Evolutionary conservation across 140 eudicot species (phyloP).

Genomic region (Anethum foeniculum): DNA sequence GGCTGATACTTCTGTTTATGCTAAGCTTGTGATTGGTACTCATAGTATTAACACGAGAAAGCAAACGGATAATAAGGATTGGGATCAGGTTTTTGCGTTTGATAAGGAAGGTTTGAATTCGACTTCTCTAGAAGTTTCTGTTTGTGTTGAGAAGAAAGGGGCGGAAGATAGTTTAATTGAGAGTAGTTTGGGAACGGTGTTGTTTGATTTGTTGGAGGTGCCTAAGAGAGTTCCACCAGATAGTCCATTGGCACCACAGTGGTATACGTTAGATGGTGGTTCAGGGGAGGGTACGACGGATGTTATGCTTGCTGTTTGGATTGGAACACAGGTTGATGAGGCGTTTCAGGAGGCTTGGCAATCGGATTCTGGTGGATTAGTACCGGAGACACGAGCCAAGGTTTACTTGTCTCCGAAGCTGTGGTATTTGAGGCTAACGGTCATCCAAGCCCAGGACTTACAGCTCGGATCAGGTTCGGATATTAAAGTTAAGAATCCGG

Average conservation of each 20-base stretch:
- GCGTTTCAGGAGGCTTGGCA: constrained; percentile 99
- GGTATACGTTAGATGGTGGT: constrained; percentile 69
- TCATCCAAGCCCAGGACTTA: constrained; percentile 90
- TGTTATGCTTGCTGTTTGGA: constrained; percentile 84
- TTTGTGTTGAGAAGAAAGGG: constrained; percentile 43
- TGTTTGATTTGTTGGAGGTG: constrained; percentile 74
- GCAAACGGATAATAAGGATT: constrained; percentile 32
- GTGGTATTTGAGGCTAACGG: constrained; percentile 95
- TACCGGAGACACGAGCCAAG: constrained; percentile 90
- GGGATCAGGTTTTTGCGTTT: constrained; percentile 93
- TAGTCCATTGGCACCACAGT: constrained; percentile 91
- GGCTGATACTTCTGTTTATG: constrained; percentile 35
- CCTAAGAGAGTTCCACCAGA: constrained; percentile 95
- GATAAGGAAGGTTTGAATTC: constrained; percentile 86
- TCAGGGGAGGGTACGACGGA: constrained; percentile 41
- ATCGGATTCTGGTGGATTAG: constrained; percentile 87
- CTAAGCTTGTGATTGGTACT: constrained; percentile 72
- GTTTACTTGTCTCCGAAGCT: constrained; percentile 87
- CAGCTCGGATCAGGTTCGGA: constrained; percentile 65
- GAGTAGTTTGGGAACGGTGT: constrained; percentile 52
- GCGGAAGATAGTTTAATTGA: constrained; percentile 34
- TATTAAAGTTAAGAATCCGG: constrained; percentile 49
- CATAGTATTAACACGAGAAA: constrained; percentile 55
- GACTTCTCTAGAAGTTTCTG: constrained; percentile 56
- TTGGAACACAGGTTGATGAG: constrained; percentile 93